Base-by-base conservation (phyloP, 139 green algal species). In the Choricystis sp. region DNA sequence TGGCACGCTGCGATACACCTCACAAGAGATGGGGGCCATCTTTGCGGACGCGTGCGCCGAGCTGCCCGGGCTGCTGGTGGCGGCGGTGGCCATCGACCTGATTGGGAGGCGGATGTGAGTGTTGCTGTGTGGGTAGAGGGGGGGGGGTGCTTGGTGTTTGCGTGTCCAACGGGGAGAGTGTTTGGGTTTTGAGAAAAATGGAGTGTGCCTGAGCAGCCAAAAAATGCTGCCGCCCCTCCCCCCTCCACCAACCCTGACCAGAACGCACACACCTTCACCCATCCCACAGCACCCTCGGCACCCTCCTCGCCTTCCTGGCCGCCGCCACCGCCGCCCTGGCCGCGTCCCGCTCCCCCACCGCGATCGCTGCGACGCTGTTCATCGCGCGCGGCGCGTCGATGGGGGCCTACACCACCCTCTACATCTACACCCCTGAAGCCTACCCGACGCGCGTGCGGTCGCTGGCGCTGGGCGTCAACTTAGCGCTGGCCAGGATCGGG, bases 401-500 rank as follows among this genome's bases (percentile, higher is more conserved):
- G 70, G 72, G 75, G 3, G 63, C 77, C 26, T 90, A 83, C 65
- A 79, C 77, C 3, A 65, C 78, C 2, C 56, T 90, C 22, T 87
- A 73, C 63, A 69, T 81, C n/a, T 86, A 83, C 65, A 77, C 82
- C 2, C 77, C 82, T 28, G 79, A 89, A 70, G 62, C 83, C 29
- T 87, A 81, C 67, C 77, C 81, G 2, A 90, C 83, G 25, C 58
- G 59, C 29, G 72, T 85, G 26, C 71, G 83, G 22, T 64, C 77
- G 0, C 75, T 82, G 27, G 82, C 71, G 0, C 64, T 87, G 57
- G 80, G 82, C 3, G 31, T 85, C 14, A 72, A 61, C 66, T 84
- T 75, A 40, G 66, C 77, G 4, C 75, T 66, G 25, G 67, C 66
- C 28, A 27, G 78, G 1, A 66, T 87, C 19, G 81, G 73, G 22